Conservation (phyloP, 768 basidiomycete species). For the Amanita exitialis region DNA sequence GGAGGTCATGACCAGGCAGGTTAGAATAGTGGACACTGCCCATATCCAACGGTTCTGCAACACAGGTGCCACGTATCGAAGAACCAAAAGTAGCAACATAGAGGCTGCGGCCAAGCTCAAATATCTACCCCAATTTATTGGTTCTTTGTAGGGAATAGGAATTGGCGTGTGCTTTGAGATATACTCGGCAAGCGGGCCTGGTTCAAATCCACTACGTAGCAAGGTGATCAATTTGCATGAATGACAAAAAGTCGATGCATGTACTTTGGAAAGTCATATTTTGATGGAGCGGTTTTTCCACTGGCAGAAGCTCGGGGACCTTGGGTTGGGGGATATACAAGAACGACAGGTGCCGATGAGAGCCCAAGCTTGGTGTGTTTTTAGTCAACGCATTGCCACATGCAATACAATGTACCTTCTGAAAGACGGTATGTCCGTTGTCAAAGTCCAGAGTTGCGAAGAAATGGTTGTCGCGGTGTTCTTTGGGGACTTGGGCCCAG, state of each 20-base stretch:
- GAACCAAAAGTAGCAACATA: constrained; percentile 36
- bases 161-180: constrained; percentile 68
- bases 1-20: constrained; percentile 76
- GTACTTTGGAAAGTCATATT: constrained; percentile 75
- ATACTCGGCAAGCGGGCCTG: constrained; percentile 66
- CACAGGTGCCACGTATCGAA: constrained; percentile 55
- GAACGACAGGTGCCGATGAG: constrained; percentile 75
- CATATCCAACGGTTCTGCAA: constrained; percentile 70
- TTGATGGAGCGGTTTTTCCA: constrained; percentile 44
- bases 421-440: constrained; percentile 64
- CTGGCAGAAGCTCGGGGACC: constrained; percentile 57
- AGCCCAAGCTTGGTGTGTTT: constrained; percentile 54
- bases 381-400: background rate
- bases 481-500: constrained; percentile 57
- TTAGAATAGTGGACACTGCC: constrained; percentile 48
- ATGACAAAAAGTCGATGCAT: constrained; percentile 10
- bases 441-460: constrained; percentile 90
- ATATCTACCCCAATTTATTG: constrained; percentile 62
- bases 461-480: constrained; percentile 75
- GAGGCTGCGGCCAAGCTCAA: constrained; percentile 33
- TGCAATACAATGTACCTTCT: constrained; percentile 42
- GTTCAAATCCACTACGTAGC: constrained; percentile 70
- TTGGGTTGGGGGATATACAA: constrained; percentile 61
- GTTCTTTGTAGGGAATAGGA: constrained; percentile 73
- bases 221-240: constrained; percentile 3